These are phyloP conservation scores for Cutaneotrichosporon sp. DNA, from an alignment of 1,284 basidiomycete genomes.

Conservation along the genomic window DNA sequence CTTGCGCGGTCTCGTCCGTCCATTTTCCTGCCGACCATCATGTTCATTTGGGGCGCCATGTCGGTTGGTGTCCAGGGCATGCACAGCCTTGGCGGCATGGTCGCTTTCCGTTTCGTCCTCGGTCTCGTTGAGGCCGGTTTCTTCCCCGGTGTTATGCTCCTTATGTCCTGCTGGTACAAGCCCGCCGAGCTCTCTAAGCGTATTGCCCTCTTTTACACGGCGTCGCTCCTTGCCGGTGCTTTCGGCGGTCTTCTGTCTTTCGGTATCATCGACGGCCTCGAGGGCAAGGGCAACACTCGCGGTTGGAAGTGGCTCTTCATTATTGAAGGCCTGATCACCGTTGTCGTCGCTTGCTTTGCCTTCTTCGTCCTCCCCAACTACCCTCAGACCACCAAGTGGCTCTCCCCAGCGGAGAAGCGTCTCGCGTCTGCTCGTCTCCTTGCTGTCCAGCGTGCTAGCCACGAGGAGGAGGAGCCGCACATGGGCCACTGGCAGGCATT, in stretches of 20 bases:
- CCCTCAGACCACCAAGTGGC: conserved; percentile 42
- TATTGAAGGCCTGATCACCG: conserved; percentile 44
- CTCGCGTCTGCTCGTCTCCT: conserved; percentile 23
- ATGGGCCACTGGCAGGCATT: conserved; percentile 27
- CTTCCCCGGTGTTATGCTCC: conserved; percentile 43
- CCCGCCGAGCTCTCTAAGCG: conserved; percentile 43
- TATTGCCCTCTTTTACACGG: conserved; percentile 22
- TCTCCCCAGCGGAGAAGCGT: conserved; percentile 31
- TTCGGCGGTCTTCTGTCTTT: conserved; percentile 45
- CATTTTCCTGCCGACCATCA: conserved; percentile 30
- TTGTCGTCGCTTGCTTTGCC: conserved; percentile 31
- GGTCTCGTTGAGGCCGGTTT: conserved; percentile 41
- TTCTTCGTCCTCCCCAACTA: conserved; percentile 47
- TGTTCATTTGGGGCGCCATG: conserved; percentile 26
- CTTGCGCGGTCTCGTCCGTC: conserved; percentile 11
- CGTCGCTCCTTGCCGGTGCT: conserved; percentile 31
- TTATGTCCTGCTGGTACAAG: conserved; percentile 45
- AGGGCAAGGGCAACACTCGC: conserved; percentile 26
- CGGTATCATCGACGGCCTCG: conserved; percentile 35
- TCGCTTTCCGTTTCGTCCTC: conserved; percentile 24
- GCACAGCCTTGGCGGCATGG: conserved; percentile 13
- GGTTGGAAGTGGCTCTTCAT: conserved; percentile 47
- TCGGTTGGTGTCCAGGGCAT: conserved; percentile 22
- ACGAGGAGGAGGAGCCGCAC: conserved; percentile 20
- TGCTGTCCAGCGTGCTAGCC: conserved; percentile 12